Percentiles rank a stretch among this genome's conserved stretches.
Conservation (phyloP, 2,329 filamentous ascomycete genomes). For the Curvularia eragrostidis region DNA sequence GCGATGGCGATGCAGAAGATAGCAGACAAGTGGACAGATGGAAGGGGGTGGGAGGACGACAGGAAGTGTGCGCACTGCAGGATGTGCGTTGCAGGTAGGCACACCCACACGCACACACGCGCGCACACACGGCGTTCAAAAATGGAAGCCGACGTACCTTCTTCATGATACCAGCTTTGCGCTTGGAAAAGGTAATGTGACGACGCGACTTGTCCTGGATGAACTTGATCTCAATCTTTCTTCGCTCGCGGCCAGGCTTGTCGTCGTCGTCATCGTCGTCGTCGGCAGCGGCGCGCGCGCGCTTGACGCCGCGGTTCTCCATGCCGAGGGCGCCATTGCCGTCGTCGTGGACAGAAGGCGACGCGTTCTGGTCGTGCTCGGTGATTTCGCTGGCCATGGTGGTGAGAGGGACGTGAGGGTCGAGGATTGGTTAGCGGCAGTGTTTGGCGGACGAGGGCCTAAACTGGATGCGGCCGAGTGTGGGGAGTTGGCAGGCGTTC, state of each 20-base stretch:
- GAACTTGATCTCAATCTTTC: constrained; percentile 99
- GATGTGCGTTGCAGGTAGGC: constrained; percentile 15
- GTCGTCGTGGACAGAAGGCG: constrained; percentile 59
- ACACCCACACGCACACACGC: background rate
- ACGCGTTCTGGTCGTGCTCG: constrained; percentile 60
- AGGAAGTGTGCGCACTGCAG: background rate
- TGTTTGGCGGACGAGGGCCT: constrained; percentile 48
- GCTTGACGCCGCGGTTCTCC: constrained; percentile 83
- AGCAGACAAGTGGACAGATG: constrained; percentile 10
- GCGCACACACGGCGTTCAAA: background rate
- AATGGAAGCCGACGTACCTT: constrained; percentile 68
- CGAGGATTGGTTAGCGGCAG: constrained; percentile 37
- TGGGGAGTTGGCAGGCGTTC: constrained; percentile 37
- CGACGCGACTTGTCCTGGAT: constrained; percentile 99
- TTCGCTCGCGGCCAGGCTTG: constrained; percentile 94
- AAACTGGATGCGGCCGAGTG: constrained; percentile 49
- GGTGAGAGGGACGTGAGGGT: constrained; percentile 23
- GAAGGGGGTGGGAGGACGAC: background rate
- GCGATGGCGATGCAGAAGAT: constrained; percentile 2
- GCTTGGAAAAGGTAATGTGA: constrained; percentile 99
- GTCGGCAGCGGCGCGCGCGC: constrained; percentile 79
- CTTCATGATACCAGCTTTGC: constrained; percentile 99
- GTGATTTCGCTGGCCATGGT: constrained; percentile 58
- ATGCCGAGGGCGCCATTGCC: constrained; percentile 59
- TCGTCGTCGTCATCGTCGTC: constrained; percentile 98